Conservation (phyloP, 2,329 filamentous ascomycete species). For the Beauveria rudraprayagi region DNA sequence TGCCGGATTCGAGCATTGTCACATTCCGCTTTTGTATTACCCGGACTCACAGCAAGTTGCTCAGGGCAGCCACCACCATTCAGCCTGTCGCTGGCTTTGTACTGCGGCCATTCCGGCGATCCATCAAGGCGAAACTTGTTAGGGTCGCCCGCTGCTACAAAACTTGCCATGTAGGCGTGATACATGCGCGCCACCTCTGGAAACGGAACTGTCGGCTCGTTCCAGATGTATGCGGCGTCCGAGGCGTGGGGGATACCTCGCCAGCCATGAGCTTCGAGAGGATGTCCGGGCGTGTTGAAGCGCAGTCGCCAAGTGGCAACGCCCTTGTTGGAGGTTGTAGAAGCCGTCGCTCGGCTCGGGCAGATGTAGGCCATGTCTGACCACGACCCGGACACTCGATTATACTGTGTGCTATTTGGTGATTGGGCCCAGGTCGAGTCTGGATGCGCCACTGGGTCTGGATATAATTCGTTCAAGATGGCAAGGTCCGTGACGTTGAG, state of each 20-base stretch:
- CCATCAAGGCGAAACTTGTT: slow-evolving; percentile 19
- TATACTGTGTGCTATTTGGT: slow-evolving; percentile 35
- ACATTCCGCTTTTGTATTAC: neutral
- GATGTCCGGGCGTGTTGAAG: slow-evolving; percentile 29
- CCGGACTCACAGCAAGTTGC: slow-evolving; percentile 1
- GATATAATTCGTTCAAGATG: slow-evolving; percentile 24
- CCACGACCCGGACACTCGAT: slow-evolving; percentile 35
- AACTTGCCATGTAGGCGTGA: slow-evolving; percentile 30
- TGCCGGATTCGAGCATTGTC: neutral
- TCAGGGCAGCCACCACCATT: neutral
- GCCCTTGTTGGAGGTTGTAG: slow-evolving; percentile 24
- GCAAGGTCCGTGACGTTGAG: slow-evolving; percentile 23
- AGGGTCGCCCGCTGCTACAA: slow-evolving; percentile 28
- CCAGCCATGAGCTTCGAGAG: slow-evolving; percentile 20
- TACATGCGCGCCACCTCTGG: slow-evolving; percentile 29
- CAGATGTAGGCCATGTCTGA: slow-evolving; percentile 38
- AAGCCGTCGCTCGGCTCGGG: slow-evolving; percentile 35
- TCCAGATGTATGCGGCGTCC: slow-evolving; percentile 29
- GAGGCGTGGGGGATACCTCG: slow-evolving; percentile 30
- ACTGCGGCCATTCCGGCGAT: slow-evolving; percentile 19
- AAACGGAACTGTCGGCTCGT: slow-evolving; percentile 26
- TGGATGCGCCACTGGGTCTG: slow-evolving; percentile 25
- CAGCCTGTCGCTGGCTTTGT: slow-evolving; percentile 12
- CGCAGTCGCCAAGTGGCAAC: slow-evolving; percentile 30
- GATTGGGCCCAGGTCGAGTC: slow-evolving; percentile 28